phyloP scores from a whole-genome alignment of 345 rosid species.

The Laguncularia racemosa region DNA sequence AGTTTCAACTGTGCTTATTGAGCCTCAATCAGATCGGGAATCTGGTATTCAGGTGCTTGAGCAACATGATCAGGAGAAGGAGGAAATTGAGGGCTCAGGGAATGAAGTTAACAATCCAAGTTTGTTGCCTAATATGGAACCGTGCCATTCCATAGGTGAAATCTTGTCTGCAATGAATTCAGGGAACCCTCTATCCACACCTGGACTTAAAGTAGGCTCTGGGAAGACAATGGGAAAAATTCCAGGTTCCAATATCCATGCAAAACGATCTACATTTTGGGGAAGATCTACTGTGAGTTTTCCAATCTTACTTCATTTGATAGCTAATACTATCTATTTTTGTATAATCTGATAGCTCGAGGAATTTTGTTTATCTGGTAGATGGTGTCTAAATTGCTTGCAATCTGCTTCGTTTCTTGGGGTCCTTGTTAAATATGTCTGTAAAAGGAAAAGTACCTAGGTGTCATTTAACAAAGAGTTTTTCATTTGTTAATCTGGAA shows the following conservation, averaged over 20 bases:
- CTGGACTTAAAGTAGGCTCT: conserved; percentile 51
- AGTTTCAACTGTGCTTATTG: conserved; percentile 34
- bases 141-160: conserved; percentile 71
- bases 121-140: conserved; percentile 52
- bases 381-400: too few relatives aligned
- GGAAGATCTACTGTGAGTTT: conserved; percentile 80
- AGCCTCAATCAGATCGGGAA: conserved; percentile 34
- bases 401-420: too few relatives aligned
- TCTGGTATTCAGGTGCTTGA: conserved; percentile 32
- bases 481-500: too few relatives aligned
- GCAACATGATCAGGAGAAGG: conserved; percentile 46
- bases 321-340: background rate
- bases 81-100: conserved; percentile 41
- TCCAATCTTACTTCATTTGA: conserved; percentile 9
- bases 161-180: conserved; percentile 54
- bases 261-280: conserved; percentile 80
- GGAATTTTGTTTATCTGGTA: too few relatives aligned
- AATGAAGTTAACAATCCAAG: conserved; percentile 22
- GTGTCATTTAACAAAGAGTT: too few relatives aligned
- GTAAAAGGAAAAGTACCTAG: too few relatives aligned
- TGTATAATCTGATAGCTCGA: background rate
- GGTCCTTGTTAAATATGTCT: too few relatives aligned
- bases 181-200: conserved; percentile 38
- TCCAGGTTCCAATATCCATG: conserved; percentile 45
- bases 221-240: conserved; percentile 56